Conservation (phyloP, 345 rosid genomes). For the Acer saccharum region DNA sequence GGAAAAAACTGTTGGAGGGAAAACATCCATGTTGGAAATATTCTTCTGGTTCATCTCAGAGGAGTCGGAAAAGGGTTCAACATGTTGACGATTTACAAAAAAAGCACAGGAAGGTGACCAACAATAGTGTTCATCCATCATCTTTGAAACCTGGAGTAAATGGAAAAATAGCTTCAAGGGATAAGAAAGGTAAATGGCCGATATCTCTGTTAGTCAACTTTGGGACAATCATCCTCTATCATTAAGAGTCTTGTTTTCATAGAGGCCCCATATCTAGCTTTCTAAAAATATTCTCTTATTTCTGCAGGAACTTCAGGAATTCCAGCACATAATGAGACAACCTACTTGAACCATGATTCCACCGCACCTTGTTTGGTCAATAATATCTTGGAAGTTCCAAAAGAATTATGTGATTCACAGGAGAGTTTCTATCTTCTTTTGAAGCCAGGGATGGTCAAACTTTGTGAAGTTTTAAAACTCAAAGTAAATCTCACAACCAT, state of each 20-base stretch:
- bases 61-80: conserved; percentile 67
- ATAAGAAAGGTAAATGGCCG: conserved; percentile 48
- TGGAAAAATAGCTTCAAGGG: conserved; percentile 28
- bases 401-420: conserved; percentile 52
- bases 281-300: conserved; percentile 17
- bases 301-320: conserved; percentile 49
- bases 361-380: conserved; percentile 21
- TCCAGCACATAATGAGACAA: conserved; percentile 24
- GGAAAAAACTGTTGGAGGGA: conserved; percentile 70
- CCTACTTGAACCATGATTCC: conserved; percentile 19
- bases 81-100: conserved; percentile 41
- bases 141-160: conserved; percentile 27
- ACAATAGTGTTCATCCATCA: conserved; percentile 30
- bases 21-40: conserved; percentile 75
- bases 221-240: not conserved
- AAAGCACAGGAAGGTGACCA: conserved; percentile 54
- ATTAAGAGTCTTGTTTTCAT: not conserved
- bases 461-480: conserved; percentile 61
- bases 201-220: conserved; percentile 18
- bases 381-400: conserved; percentile 34
- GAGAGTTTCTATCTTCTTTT: conserved; percentile 58
- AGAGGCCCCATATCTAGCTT: not conserved
- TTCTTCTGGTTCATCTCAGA: conserved; percentile 49
- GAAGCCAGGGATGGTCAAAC: conserved; percentile 64
- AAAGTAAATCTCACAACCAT: conserved; percentile 45